phyloP scores from a whole-genome alignment of 805 yeast species.

The Candida namnaoensis region DNA sequence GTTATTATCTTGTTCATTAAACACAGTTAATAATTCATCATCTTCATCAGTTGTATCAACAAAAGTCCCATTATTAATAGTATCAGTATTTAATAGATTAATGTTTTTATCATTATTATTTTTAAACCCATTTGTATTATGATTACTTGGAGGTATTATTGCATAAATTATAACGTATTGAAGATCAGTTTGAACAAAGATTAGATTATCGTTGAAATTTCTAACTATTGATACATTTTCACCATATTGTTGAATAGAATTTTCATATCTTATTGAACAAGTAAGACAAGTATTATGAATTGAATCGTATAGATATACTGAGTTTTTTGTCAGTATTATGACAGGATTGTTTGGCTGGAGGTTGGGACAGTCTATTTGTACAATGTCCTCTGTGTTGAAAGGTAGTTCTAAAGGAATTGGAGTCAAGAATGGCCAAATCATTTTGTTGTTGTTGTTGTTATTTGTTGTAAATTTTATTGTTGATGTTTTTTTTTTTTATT shows the following conservation, averaged over 20 bases:
- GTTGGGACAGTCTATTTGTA: not conserved
- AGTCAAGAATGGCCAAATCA: slow-evolving; percentile 8
- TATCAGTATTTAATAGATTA: slow-evolving; percentile 2
- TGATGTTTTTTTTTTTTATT: not conserved
- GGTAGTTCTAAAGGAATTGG: slow-evolving; percentile 1
- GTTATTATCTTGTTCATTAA: slow-evolving; percentile 4
- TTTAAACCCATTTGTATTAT: too few species aligned
- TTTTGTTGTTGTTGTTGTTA: not conserved
- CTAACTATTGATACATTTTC: slow-evolving; percentile 19
- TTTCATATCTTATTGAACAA: slow-evolving; percentile 22
- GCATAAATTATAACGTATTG: slow-evolving; percentile 30
- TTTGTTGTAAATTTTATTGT: not conserved
- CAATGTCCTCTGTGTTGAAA: not conserved
- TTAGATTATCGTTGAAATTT: slow-evolving; percentile 14
- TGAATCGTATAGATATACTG: slow-evolving; percentile 24
- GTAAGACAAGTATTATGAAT: slow-evolving; percentile 24
- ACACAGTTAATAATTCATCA: slow-evolving; percentile 12
- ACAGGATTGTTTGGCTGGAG: slow-evolving; percentile 5
- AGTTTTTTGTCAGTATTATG: slow-evolving; percentile 21
- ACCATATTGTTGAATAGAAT: slow-evolving; percentile 30
- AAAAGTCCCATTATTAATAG: not conserved
- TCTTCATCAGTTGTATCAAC: slow-evolving; percentile 3
- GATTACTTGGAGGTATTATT: slow-evolving; percentile 2
- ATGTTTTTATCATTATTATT: too few species aligned
- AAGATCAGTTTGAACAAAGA: slow-evolving; percentile 26